Conservation (phyloP, 352 stramenopile genomes). For the Globisporangium nagaii region DNA sequence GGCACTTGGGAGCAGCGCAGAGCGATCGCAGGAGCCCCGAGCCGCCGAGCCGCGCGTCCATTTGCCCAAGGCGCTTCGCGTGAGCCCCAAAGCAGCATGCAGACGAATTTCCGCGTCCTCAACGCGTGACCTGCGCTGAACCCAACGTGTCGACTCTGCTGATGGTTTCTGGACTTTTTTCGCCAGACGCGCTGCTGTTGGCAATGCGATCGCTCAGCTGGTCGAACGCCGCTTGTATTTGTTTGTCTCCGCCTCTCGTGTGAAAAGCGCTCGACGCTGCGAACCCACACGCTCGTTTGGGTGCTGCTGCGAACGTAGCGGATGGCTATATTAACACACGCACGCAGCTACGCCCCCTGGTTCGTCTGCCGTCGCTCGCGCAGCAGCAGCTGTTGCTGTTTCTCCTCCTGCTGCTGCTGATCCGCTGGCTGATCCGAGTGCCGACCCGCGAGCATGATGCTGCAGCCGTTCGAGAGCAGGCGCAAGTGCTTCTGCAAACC, state of each 20-base stretch:
- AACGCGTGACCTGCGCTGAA: not conserved
- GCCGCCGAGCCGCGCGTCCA: no score
- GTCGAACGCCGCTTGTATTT: no score
- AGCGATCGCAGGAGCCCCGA: no score
- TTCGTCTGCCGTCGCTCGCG: not conserved
- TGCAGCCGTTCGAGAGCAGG: slow-evolving; percentile 67
- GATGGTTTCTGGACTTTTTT: slow-evolving; percentile 15
- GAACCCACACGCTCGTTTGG: no score
- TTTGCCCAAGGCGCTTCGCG: no score
- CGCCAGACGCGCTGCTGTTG: not conserved
- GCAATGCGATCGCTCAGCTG: not conserved
- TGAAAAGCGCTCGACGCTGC: no score
- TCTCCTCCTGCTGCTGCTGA: not conserved
- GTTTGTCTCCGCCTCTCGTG: no score
- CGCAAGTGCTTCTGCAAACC: slow-evolving; percentile 46
- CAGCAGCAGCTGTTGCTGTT: not conserved
- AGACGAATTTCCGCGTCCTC: no score
- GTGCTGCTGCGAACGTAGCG: no score
- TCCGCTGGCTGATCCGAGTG: not conserved
- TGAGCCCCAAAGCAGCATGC: no score
- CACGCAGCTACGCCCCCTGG: not conserved
- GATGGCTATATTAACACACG: not conserved
- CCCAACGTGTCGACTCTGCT: slow-evolving; percentile 2
- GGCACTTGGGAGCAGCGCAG: no score
- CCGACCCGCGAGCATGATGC: slow-evolving; percentile 46